Base-by-base conservation (phyloP, 768 basidiomycete genomes). In the Suillus bovinus region DNA sequence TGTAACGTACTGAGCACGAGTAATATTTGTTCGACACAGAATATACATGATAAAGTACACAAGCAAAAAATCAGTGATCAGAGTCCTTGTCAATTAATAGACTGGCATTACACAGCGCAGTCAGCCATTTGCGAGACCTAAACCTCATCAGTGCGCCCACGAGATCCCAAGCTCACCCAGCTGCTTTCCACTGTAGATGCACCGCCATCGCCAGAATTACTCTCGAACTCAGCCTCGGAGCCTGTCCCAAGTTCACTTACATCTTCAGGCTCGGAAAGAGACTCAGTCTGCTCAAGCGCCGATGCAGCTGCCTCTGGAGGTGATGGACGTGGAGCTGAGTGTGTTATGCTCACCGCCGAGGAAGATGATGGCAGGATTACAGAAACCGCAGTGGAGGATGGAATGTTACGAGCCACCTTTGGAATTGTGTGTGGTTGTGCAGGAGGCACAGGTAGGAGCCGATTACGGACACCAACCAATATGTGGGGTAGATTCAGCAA, bases 141-240 rank as follows among this genome's bases (percentile, higher is more conserved):
- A 36, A 34, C 20, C 16, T 71, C 58, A 49, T 68, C 63, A 27
- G 70, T 57, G 22, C 67, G 53, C 58, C 63, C 68, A 42, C 63
- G 71, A 10, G 70, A 61, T 42, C 69, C 70, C 69, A 92, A 75
- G 70, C 85, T 90, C 58, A 93, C 77, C 91, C 91, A 93, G 65
- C 89, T 91, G 55, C 84, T 80, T 41, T 77, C 84, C 31, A 84
- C 84, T 34, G 78, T 80, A 5, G 80, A 76, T 14, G 67, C 72
- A 62, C 82, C 86, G 3, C 81, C 78, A 61, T 84, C 85, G 2
- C 81, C 82, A 14, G 79, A 76, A 66, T 84, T 86, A 67, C 87
- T 87, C 72, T 91, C 90, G 13, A 84, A 79, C 61, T 91, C 90
- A 7, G 83, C 82, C 59, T 91, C 89, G 1, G 88, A 89, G 49